phyloP scores from a whole-genome alignment of 768 basidiomycete genomes.

The Serendipita vermifera region DNA sequence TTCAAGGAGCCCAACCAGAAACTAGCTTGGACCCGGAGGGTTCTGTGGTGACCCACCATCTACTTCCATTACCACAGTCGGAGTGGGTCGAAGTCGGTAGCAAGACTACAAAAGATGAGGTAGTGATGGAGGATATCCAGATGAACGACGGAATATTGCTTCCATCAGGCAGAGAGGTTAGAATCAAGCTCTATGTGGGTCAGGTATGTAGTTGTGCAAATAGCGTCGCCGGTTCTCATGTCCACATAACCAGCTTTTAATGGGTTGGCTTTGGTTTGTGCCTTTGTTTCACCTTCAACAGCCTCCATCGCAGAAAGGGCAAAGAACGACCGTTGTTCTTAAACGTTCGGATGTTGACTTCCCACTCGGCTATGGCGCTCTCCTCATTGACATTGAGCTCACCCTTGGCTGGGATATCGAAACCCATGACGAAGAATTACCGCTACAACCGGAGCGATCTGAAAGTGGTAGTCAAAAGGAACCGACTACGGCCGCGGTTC shows the following conservation, averaged over 20 bases:
- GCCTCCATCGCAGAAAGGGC: constrained; percentile 23
- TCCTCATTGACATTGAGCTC: constrained; percentile 54
- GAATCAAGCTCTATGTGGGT: constrained; percentile 60
- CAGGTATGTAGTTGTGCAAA: constrained; percentile 31
- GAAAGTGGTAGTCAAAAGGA: neutral
- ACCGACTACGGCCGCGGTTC: neutral
- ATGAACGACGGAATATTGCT: constrained; percentile 36
- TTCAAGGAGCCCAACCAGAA: constrained; percentile 17
- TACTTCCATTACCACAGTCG: neutral
- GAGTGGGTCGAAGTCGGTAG: constrained; percentile 6
- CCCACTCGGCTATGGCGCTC: constrained; percentile 55
- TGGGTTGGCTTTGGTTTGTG: constrained; percentile 81
- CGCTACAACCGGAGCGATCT: constrained; percentile 17
- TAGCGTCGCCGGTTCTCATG: neutral
- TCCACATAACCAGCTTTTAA: constrained; percentile 38
- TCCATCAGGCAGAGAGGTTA: constrained; percentile 53
- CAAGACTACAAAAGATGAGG: neutral
- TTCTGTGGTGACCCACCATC: neutral
- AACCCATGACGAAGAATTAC: constrained; percentile 15
- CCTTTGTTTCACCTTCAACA: constrained; percentile 68
- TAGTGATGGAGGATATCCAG: constrained; percentile 4
- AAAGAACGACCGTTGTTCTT: constrained; percentile 30
- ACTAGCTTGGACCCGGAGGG: constrained; percentile 10
- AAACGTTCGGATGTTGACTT: constrained; percentile 62
- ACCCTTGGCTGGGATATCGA: constrained; percentile 37